Percentiles rank a stretch among this genome's conserved stretches.
Evolutionary conservation across 164 flowering plant genomes (phyloP).

Genomic region (Berberis vulgaris): DNA sequence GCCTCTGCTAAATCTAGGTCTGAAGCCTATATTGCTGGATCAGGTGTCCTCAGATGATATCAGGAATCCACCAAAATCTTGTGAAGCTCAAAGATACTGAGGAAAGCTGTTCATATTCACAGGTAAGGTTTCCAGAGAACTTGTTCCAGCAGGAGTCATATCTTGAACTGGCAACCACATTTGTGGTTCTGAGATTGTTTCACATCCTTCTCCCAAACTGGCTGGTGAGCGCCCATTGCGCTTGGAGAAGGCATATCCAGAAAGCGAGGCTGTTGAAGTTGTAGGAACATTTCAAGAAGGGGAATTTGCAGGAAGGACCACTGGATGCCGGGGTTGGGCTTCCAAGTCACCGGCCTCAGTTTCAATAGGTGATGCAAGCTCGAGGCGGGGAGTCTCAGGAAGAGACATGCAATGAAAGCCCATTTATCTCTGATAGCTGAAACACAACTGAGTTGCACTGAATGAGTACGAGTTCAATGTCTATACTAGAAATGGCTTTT

Average conservation of each 20-base stretch:
- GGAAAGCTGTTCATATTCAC: conserved; percentile 76
- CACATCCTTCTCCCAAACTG: conserved; percentile 47
- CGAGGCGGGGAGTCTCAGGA: conserved; percentile 20
- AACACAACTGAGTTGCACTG: no score
- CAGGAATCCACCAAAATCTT: conserved; percentile 22
- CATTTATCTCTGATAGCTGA: no score
- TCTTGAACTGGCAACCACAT: conserved; percentile 65
- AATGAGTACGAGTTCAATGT: no score
- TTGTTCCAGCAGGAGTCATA: conserved; percentile 71
- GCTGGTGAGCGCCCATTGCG: conserved; percentile 16
- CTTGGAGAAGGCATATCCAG: conserved; percentile 20
- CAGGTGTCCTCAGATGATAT: conserved; percentile 24
- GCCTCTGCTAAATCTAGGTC: background rate
- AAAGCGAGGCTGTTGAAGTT: conserved; percentile 37
- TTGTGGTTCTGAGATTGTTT: conserved; percentile 64
- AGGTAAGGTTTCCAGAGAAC: conserved; percentile 91
- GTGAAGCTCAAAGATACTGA: conserved; percentile 25
- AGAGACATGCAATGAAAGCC: background rate
- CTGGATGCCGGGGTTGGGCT: conserved; percentile 86
- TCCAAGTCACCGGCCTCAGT: conserved; percentile 86
- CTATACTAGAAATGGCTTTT: no score
- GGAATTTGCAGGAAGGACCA: conserved; percentile 84
- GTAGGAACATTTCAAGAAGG: conserved; percentile 67
- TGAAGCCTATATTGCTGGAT: conserved; percentile 29
- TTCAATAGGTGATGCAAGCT: conserved; percentile 75